A percentile compares a stretch with the other conserved stretches of the same genome.
phyloP scores from a whole-genome alignment of 441 rosid genomes.

The Jatropha multifida region DNA sequence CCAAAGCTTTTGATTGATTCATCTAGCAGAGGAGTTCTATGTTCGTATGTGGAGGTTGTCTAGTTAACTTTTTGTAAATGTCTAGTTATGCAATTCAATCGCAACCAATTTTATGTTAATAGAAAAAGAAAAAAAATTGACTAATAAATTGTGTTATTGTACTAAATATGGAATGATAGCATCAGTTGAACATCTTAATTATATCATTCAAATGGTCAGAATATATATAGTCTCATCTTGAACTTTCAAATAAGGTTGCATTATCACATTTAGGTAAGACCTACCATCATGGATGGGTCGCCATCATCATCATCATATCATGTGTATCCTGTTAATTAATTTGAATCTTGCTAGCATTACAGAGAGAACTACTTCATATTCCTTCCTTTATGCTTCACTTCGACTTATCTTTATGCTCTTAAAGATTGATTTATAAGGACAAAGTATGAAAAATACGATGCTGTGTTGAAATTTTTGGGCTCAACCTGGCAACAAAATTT shows the following conservation, averaged over 20 bases:
- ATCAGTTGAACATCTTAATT: constrained; percentile 7
- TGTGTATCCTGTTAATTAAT: no score
- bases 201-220: constrained; percentile 13
- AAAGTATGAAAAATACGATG: not conserved
- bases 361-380: no score
- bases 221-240: not conserved
- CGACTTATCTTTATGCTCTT: no score
- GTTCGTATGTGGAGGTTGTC: not conserved
- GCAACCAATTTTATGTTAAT: not conserved
- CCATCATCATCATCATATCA: not conserved
- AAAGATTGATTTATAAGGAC: no score
- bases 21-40: not conserved
- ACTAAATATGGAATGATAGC: not conserved
- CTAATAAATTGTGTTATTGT: not conserved
- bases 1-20: not conserved
- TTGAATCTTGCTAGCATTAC: no score
- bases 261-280: constrained; percentile 17
- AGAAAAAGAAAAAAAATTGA: not conserved
- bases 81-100: not conserved
- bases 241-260: not conserved
- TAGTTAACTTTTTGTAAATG: no score
- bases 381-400: no score
- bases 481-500: no score
- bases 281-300: not conserved
- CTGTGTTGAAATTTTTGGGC: not conserved